These are phyloP conservation scores for Zymoseptoria tritici DNA, from an alignment of 2,329 filamentous ascomycete species.

Conservation along the genomic window DNA sequence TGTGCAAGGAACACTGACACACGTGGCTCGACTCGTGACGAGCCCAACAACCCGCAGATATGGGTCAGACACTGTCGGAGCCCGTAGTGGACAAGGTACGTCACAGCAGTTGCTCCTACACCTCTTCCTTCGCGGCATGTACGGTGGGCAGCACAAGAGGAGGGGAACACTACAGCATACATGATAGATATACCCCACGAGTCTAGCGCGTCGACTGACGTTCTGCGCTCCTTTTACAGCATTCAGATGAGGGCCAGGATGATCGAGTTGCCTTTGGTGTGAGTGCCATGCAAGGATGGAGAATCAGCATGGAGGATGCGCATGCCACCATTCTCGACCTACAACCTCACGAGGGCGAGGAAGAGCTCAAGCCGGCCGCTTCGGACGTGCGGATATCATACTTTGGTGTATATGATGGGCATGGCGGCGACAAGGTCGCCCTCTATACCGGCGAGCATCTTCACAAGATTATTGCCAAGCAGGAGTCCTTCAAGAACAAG, in stretches of 20 bases:
- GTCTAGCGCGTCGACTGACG: slow-evolving; percentile 3
- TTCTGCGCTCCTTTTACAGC: slow-evolving; percentile 42
- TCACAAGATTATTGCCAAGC: slow-evolving; percentile 88
- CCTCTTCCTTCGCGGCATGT: slow-evolving; percentile 1
- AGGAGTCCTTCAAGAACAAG: slow-evolving; percentile 84
- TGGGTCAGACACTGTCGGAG: slow-evolving; percentile 99
- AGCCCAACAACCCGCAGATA: slow-evolving; percentile 39
- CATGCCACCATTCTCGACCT: slow-evolving; percentile 87
- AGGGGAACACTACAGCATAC: neutral
- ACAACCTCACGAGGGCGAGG: slow-evolving; percentile 52
- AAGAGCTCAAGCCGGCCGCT: slow-evolving; percentile 49
- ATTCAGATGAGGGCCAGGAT: slow-evolving; percentile 85
- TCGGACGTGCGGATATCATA: slow-evolving; percentile 75
- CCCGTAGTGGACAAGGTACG: slow-evolving; percentile 97
- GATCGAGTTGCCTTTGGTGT: slow-evolving; percentile 87
- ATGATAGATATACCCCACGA: neutral
- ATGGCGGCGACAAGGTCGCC: slow-evolving; percentile 94
- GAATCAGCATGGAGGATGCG: slow-evolving; percentile 99
- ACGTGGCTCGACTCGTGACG: neutral
- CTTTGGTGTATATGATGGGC: slow-evolving; percentile 96
- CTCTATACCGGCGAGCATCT: slow-evolving; percentile 87
- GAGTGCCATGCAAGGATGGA: slow-evolving; percentile 99
- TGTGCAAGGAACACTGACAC: neutral
- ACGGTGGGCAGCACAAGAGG: neutral
- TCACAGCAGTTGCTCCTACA: slow-evolving; percentile 18